Conservation (phyloP, 2,329 filamentous ascomycete species). For the Botrytis elliptica region DNA sequence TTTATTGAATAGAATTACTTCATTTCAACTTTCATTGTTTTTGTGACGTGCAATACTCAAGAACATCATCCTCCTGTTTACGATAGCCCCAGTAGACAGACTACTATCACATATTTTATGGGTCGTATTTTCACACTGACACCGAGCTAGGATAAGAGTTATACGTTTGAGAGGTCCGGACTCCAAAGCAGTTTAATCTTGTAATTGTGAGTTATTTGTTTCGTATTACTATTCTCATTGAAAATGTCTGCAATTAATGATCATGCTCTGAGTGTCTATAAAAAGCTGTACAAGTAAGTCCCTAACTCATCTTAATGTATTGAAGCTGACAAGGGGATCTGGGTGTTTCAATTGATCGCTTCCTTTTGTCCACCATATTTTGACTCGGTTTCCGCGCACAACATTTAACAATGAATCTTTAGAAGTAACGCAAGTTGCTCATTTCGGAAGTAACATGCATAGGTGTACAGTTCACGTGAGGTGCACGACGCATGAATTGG, state of each 20-base stretch:
- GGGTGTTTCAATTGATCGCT: background rate
- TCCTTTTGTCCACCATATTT: no score
- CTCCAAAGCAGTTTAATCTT: background rate
- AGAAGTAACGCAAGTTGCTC: background rate
- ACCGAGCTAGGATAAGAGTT: background rate
- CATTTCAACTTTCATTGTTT: background rate
- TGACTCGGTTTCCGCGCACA: background rate
- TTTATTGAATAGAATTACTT: background rate
- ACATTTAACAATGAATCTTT: background rate
- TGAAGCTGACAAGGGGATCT: background rate
- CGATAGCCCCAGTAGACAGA: background rate
- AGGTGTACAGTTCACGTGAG: background rate
- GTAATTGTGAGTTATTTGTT: background rate
- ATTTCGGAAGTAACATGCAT: background rate
- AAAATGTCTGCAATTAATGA: background rate
- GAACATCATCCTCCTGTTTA: background rate
- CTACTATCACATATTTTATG: background rate
- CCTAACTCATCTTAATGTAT: background rate
- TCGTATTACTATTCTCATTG: background rate
- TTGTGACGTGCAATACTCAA: background rate
- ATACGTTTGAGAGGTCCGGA: background rate
- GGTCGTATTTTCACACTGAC: background rate
- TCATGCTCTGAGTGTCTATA: background rate
- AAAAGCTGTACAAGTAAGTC: background rate
- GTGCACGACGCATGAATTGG: background rate